phyloP scores from a whole-genome alignment of 1,139 yeast genomes.

The Wickerhamomyces sp. region DNA sequence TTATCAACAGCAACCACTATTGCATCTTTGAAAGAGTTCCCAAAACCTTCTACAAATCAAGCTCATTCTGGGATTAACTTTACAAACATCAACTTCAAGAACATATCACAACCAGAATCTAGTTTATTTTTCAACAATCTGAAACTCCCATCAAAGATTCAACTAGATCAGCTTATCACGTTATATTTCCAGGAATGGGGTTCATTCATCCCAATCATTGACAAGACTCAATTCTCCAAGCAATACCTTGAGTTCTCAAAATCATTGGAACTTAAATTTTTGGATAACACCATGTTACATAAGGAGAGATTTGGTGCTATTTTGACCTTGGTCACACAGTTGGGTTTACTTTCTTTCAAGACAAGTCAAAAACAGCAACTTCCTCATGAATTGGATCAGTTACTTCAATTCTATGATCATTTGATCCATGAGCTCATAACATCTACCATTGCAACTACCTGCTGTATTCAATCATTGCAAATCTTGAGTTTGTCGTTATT shows the following conservation, averaged over 20 bases:
- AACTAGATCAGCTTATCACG: slow-evolving; percentile 51
- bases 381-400: slow-evolving; percentile 14
- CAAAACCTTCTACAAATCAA: slow-evolving; percentile 20
- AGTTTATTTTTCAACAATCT: slow-evolving; percentile 39
- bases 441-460: slow-evolving; percentile 47
- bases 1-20: slow-evolving; percentile 63
- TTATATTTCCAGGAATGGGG: slow-evolving; percentile 79
- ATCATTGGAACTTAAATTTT: slow-evolving; percentile 36
- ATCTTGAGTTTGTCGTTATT: slow-evolving; percentile 63
- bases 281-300: slow-evolving; percentile 36
- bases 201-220: slow-evolving; percentile 59
- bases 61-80: slow-evolving; percentile 23
- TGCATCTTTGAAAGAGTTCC: slow-evolving; percentile 57
- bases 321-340: slow-evolving; percentile 49
- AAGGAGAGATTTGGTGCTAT: slow-evolving; percentile 59
- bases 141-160: slow-evolving; percentile 50
- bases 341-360: slow-evolving; percentile 42
- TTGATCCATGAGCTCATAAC: slow-evolving; percentile 46
- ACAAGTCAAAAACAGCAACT: slow-evolving; percentile 12
- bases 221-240: slow-evolving; percentile 56
- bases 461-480: slow-evolving; percentile 69
- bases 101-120: slow-evolving; percentile 35
- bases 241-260: slow-evolving; percentile 46
- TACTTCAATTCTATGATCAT: slow-evolving; percentile 43
- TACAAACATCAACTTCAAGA: slow-evolving; percentile 30